Evolutionary conservation across 1,284 basidiomycete genomes (phyloP).

Genomic region (Moesziomyces antarcticus): DNA sequence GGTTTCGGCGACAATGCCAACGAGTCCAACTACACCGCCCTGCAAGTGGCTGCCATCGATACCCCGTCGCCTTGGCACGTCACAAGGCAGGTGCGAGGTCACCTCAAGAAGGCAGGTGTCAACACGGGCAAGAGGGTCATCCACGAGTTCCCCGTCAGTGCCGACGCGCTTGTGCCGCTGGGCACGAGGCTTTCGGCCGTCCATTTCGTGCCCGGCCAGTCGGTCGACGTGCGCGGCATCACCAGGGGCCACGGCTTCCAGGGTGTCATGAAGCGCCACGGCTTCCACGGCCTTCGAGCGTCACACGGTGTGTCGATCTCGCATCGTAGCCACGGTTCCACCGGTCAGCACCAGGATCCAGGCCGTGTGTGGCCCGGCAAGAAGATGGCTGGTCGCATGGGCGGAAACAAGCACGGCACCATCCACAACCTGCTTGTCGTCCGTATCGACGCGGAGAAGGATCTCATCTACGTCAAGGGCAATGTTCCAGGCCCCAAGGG

Average conservation of each 20-base stretch:
- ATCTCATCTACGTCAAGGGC: constrained; percentile 85
- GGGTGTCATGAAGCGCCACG: constrained; percentile 96
- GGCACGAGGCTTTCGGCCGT: constrained; percentile 89
- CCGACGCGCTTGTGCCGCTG: constrained; percentile 88
- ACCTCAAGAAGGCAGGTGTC: constrained; percentile 85
- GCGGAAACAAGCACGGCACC: constrained; percentile 71
- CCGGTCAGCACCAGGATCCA: constrained; percentile 89
- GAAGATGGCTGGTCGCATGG: constrained; percentile 97
- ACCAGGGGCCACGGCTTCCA: constrained; percentile 97
- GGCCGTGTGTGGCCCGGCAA: constrained; percentile 94
- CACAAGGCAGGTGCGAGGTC: constrained; percentile 90
- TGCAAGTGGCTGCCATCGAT: constrained; percentile 70
- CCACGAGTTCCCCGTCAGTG: constrained; percentile 87
- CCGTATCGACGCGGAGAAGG: constrained; percentile 84
- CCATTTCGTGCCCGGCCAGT: constrained; percentile 98
- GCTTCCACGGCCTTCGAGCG: constrained; percentile 88
- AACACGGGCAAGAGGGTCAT: constrained; percentile 82
- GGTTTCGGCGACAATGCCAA: constrained; percentile 22
- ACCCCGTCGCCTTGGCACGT: constrained; percentile 71
- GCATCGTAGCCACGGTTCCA: constrained; percentile 91
- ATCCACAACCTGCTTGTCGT: constrained; percentile 86
- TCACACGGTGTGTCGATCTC: constrained; percentile 97
- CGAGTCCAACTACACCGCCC: constrained; percentile 42
- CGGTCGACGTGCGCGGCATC: constrained; percentile 90
- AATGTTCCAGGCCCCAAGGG: constrained; percentile 72